phyloP scores from a whole-genome alignment of 768 basidiomycete species.

The Russula sp. region DNA sequence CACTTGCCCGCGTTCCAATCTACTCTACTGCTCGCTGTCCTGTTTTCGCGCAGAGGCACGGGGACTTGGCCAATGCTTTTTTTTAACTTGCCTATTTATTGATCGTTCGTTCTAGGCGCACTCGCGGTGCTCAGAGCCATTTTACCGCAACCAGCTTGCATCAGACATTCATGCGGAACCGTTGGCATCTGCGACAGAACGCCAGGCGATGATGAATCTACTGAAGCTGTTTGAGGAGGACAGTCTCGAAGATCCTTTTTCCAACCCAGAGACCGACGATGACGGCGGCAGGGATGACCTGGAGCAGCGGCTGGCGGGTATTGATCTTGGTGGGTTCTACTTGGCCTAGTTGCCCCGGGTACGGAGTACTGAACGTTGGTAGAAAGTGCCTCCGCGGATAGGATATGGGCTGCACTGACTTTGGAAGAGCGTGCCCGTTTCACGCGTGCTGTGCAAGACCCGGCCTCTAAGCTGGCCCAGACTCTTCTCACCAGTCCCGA shows the following conservation, averaged over 20 bases:
- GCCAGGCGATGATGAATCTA: conserved; percentile 59
- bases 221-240: conserved; percentile 71
- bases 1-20: conserved; percentile 76
- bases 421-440: conserved; percentile 58
- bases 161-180: conserved; percentile 51
- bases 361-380: background rate
- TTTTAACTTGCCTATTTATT: background rate
- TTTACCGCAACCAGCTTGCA: conserved; percentile 73
- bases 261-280: conserved; percentile 34
- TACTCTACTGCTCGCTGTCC: conserved; percentile 69
- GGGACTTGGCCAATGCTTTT: no score
- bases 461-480: conserved; percentile 53
- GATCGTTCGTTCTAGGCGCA: conserved; percentile 41
- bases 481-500: conserved; percentile 55
- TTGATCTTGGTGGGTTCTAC: conserved; percentile 55
- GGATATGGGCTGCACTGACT: conserved; percentile 56
- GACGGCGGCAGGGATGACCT: conserved; percentile 37
- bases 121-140: conserved; percentile 70
- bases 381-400: conserved; percentile 54
- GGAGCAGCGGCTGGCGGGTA: conserved; percentile 42
- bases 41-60: conserved; percentile 59
- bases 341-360: background rate
- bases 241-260: conserved; percentile 35
- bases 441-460: conserved; percentile 50
- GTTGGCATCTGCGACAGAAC: conserved; percentile 52